Conservation (phyloP, 305 asterid species). For the Ilex paraguariensis region DNA sequence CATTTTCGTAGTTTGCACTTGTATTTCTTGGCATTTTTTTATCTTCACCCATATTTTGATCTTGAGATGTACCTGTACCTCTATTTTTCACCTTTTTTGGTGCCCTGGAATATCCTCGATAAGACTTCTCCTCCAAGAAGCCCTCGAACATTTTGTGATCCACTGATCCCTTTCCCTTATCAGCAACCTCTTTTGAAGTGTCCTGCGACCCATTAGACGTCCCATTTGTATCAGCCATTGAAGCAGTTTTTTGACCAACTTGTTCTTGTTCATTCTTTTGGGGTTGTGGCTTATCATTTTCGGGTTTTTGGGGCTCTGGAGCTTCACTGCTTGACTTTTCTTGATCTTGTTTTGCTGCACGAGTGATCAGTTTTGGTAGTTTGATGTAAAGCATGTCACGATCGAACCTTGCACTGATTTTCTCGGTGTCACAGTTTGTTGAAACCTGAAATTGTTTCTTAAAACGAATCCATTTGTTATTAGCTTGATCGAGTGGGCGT, state of each 20-base stretch:
- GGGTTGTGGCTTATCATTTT: slow-evolving; percentile 4
- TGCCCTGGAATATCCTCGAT: too few relatives aligned
- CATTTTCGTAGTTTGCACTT: not conserved
- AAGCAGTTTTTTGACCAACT: slow-evolving; percentile 6
- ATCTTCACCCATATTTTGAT: not conserved
- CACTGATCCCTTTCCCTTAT: slow-evolving; percentile 2
- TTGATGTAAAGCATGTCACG: slow-evolving; percentile 38
- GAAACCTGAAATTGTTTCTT: slow-evolving; percentile 44
- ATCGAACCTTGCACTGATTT: slow-evolving; percentile 63
- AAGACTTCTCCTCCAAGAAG: too few relatives aligned
- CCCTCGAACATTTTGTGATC: slow-evolving; percentile 1
- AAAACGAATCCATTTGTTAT: slow-evolving; percentile 34
- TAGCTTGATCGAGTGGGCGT: slow-evolving; percentile 2
- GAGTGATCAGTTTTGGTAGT: slow-evolving; percentile 47
- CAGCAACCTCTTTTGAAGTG: not conserved
- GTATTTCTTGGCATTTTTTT: slow-evolving; percentile 1
- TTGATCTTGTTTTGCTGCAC: slow-evolving; percentile 19
- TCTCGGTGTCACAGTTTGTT: slow-evolving; percentile 33
- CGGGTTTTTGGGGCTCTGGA: slow-evolving; percentile 16
- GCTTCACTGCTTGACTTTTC: slow-evolving; percentile 16
- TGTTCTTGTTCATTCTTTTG: slow-evolving; percentile 17
- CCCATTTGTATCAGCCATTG: slow-evolving; percentile 6
- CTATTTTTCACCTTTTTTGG: slow-evolving; percentile 5
- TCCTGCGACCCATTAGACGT: too few relatives aligned
- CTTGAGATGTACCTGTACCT: not conserved